Conservation (phyloP, 805 yeast genomes). For the Blastobotrys chiropterorum region DNA sequence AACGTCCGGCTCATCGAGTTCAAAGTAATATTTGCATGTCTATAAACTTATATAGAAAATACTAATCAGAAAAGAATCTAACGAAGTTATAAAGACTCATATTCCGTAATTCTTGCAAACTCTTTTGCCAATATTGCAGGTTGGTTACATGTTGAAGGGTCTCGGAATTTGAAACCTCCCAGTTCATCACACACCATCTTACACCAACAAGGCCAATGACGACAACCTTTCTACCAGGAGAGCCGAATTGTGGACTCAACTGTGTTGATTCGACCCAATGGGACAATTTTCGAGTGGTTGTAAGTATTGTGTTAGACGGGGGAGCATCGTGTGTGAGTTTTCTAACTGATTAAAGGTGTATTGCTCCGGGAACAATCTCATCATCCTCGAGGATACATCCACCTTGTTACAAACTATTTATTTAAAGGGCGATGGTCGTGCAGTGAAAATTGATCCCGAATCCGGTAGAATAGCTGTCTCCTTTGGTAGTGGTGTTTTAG, state of each 20-base stretch:
- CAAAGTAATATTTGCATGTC: neutral
- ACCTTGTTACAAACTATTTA: constrained; percentile 70
- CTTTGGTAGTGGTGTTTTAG: constrained; percentile 14
- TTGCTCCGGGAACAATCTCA: constrained; percentile 83
- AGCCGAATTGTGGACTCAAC: constrained; percentile 55
- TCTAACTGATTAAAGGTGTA: constrained; percentile 40
- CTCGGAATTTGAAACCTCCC: neutral
- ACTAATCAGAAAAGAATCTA: neutral
- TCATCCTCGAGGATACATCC: constrained; percentile 50
- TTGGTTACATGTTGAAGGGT: too few species aligned
- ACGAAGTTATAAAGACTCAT: neutral
- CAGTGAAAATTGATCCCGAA: constrained; percentile 54
- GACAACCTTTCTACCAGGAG: constrained; percentile 66
- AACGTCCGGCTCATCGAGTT: neutral
- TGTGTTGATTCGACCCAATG: constrained; percentile 57
- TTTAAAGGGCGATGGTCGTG: constrained; percentile 56
- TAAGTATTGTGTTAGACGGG: constrained; percentile 16
- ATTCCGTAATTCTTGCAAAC: too few species aligned
- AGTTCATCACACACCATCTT: neutral
- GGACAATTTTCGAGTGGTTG: constrained; percentile 56
- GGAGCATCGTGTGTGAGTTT: neutral
- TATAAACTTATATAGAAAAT: neutral
- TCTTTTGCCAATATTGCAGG: too few species aligned
- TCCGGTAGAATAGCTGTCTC: constrained; percentile 44
- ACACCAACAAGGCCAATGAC: constrained; percentile 12